Evolutionary conservation across 352 stramenopile genomes (phyloP), one percentile per base, ranked within the genome.

Genomic region (Pythium rhizo-oryzae): DNA sequence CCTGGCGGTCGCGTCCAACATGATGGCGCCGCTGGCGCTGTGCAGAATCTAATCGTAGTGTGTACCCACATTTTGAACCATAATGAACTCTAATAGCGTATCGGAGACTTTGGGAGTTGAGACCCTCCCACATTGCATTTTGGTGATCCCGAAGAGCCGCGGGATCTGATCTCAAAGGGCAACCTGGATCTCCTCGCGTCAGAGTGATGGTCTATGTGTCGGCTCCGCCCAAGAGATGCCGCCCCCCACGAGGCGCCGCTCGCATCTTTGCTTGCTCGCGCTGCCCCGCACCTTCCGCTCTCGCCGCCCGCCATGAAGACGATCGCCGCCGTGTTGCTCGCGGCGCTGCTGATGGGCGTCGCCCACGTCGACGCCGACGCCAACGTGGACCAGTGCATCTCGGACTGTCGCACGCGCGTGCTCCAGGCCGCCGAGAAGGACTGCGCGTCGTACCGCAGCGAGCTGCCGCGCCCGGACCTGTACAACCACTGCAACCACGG

Each of bases 11-110:
- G 62, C 68, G 3, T 80, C 71, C 18, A 60, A 67, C 23, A 57
- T 82, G 5, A 47, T 72, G 4, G 69, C 61, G 46, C 72, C 69
- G 11, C 50, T 85, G 21, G 62, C 74, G n/a, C 66, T 77, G 28
- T 85, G 78, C 37, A 25, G 25, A 21, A 39, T 49, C 46, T 30
- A 33, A 33, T 33, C 24, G 3, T 64, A 23, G 46, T 43, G 8
- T 43, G 15, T 12, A 43, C 8, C 37, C 15, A 12, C 9, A 18
- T 43, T 43, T 43, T 43, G 37, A 16, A 23, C 39, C 39, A 49
- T 49, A 23, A 49, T 49, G 43, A n/a, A 49, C 43, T 49, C 5
- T 23, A 30, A 47, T 30, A 52, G 25, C 2, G 28, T 33, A 7
- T 33, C 28, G 2, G 28, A 6, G 2, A 46, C 4, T 46, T 46